phyloP scores from a whole-genome alignment of 2,329 filamentous ascomycete species.

The Xylaria sp. region DNA sequence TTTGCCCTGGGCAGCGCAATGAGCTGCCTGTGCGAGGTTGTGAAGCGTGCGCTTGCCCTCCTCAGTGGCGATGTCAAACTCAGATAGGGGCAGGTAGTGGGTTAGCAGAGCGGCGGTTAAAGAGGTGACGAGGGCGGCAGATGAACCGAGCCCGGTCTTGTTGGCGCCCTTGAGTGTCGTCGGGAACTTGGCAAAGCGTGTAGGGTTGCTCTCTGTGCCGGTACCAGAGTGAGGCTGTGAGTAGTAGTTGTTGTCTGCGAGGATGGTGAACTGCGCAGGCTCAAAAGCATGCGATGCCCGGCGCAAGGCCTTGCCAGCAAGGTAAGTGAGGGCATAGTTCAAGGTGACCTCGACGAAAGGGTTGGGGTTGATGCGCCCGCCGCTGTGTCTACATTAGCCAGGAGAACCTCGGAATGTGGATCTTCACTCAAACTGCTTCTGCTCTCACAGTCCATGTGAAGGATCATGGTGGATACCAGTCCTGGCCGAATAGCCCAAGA shows the following conservation, averaged over 20 bases:
- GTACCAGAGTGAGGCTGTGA: constrained; percentile 54
- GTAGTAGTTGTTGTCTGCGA: constrained; percentile 97
- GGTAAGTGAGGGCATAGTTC: constrained; percentile 80
- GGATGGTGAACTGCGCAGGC: constrained; percentile 72
- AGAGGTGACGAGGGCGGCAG: constrained; percentile 85
- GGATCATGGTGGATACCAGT: neutral
- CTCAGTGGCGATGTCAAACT: constrained; percentile 53
- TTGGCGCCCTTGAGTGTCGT: constrained; percentile 72
- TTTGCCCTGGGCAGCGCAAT: constrained; percentile 95
- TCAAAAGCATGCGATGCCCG: constrained; percentile 48
- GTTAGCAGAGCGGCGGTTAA: constrained; percentile 70
- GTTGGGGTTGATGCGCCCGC: constrained; percentile 51
- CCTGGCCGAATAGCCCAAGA: neutral
- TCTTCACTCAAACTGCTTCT: neutral
- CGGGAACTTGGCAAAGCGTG: constrained; percentile 70
- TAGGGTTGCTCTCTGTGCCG: constrained; percentile 27
- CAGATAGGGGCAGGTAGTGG: constrained; percentile 60
- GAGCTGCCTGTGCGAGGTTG: constrained; percentile 88
- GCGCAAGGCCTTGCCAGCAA: constrained; percentile 42
- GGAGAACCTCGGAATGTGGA: neutral
- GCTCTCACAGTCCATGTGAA: neutral
- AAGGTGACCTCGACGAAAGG: constrained; percentile 90
- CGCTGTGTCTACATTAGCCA: constrained; percentile 33
- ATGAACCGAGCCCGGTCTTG: constrained; percentile 94
- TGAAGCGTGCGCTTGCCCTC: constrained; percentile 62